phyloP scores from a whole-genome alignment of 2,329 filamentous ascomycete genomes.

The Clarireedia paspali region DNA sequence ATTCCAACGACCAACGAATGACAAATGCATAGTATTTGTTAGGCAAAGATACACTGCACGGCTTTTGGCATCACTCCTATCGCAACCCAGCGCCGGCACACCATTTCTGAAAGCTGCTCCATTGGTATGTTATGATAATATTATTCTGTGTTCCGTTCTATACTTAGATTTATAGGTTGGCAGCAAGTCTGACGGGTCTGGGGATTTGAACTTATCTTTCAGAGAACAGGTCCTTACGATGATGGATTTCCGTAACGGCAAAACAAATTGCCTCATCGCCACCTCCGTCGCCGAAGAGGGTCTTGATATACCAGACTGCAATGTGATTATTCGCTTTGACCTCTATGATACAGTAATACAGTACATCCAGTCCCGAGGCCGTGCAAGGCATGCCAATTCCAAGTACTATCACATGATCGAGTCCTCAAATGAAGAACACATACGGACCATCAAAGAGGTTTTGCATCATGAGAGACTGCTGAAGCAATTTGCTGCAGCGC shows the following conservation, averaged over 20 bases:
- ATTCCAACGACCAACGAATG: conserved; percentile 50
- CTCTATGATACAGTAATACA: conserved; percentile 85
- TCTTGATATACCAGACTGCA: conserved; percentile 61
- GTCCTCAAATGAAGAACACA: conserved; percentile 54
- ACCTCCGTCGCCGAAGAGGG: conserved; percentile 63
- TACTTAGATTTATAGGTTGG: conserved; percentile 32
- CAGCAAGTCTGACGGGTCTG: conserved; percentile 39
- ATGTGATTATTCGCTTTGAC: conserved; percentile 69
- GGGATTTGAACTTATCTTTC: conserved; percentile 54
- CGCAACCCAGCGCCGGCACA: conserved; percentile 44
- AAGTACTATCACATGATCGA: conserved; percentile 83
- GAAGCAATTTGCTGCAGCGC: conserved; percentile 63
- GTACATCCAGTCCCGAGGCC: conserved; percentile 86
- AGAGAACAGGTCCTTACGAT: conserved; percentile 69
- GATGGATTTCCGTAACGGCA: conserved; percentile 51
- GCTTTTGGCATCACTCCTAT: conserved; percentile 62
- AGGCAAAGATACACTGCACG: conserved; percentile 69
- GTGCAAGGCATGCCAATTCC: conserved; percentile 71
- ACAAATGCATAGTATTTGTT: conserved; percentile 83
- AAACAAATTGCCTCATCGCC: conserved; percentile 56
- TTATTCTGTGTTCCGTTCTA: not conserved
- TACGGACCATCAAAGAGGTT: conserved; percentile 49
- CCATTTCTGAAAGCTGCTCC: conserved; percentile 51
- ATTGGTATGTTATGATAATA: conserved; percentile 43
- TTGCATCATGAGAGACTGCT: conserved; percentile 55